Base-by-base conservation (phyloP, 108 stramenopile species). In the Cyclotella kingstonii region DNA sequence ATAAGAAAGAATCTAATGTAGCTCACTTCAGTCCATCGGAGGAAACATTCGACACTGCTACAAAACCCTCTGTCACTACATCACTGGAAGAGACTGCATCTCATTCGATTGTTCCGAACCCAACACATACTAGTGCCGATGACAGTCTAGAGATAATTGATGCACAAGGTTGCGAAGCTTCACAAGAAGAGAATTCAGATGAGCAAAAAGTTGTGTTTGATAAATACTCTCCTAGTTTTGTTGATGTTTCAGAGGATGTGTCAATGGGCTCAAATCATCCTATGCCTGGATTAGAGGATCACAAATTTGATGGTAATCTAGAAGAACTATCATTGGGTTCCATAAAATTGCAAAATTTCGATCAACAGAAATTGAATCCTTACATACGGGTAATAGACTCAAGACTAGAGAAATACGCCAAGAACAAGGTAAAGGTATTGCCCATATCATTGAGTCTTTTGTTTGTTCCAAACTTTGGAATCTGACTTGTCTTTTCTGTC, bases 371-470 rank as follows among this genome's bases (percentile, higher is more conserved):
- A 30, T 19, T 21, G 29, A 43, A 45, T 44, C 26, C 27, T 14
- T 27, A 42, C 44, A 0, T 25, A 0, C 29, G 22, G 44, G 21
- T 25, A 8, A 43, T 36, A 40, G 52, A 64, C 34, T 15, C 36
- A 4, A 73, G 54, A 28, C 28, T 52, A 18, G 72, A 65, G 36
- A 60, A 65, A 62, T 65, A 46, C 45, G 63, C 63, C 4, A 64
- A 49, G 38, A 65, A 63, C 28, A 73, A 73, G 72, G 72, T 73
- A 26, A 23, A 38, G 41, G 15, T 19, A 9, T 38, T 1, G 25
- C 26, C 49, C 11, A 23, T 19, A 17, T 19, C 19, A 28, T 2
- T 17, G 44, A 33, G 3, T 42, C 22, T 2, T 27, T 36, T 28
- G 22, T 28, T 19, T 43, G 9, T 25, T 1, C n/a, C 49, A 7